Evolutionary conservation across 2,329 filamentous ascomycete species (phyloP).

Genomic region (Colletotrichum kahawae): DNA sequence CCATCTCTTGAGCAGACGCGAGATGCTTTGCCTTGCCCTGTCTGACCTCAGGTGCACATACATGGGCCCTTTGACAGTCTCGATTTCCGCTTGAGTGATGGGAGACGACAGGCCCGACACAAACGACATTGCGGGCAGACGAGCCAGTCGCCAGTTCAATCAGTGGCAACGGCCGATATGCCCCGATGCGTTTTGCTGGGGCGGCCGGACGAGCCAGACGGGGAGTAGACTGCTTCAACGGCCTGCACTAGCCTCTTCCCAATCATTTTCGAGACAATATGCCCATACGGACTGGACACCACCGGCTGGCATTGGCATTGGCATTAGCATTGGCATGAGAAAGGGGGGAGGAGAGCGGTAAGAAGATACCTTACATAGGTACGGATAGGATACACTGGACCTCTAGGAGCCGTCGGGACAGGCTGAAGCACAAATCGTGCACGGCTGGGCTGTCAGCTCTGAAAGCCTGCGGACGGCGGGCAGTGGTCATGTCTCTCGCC

Average conservation of each 20-base stretch:
- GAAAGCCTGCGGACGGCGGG: background rate
- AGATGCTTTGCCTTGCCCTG: background rate
- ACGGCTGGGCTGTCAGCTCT: background rate
- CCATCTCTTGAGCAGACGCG: background rate
- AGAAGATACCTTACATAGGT: background rate
- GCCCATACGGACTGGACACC: background rate
- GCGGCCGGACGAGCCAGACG: conserved; percentile 1
- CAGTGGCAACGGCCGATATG: conserved; percentile 1
- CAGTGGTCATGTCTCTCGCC: background rate
- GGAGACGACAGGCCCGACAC: background rate
- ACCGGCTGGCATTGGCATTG: background rate
- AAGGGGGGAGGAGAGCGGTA: background rate
- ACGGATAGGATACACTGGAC: background rate
- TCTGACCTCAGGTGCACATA: background rate
- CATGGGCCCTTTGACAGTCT: background rate
- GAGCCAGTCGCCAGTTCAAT: background rate
- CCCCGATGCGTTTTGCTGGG: background rate
- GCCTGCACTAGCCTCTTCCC: background rate
- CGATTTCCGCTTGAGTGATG: background rate
- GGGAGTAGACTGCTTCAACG: conserved; percentile 10
- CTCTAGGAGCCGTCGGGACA: background rate
- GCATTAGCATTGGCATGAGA: background rate
- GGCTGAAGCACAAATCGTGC: background rate
- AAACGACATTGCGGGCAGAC: conserved; percentile 1
- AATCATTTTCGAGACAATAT: background rate